Percentiles rank a stretch among this genome's conserved stretches.
Conservation (phyloP, 1,284 basidiomycete species). For the Naganishia liquefaciens region DNA sequence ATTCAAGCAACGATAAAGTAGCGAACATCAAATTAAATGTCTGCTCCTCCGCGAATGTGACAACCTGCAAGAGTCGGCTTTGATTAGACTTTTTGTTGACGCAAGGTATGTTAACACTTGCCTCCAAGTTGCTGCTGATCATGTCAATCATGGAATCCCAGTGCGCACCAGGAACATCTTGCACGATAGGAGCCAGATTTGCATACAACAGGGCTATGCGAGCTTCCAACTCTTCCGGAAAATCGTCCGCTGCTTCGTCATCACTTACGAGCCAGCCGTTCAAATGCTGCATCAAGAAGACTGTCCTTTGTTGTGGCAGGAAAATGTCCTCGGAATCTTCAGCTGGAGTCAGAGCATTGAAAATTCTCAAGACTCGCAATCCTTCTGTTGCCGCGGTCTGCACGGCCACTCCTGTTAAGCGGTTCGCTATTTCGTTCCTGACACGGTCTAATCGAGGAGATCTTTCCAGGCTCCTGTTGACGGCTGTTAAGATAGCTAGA, state of each 20-base stretch:
- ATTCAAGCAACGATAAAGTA: conserved; percentile 68
- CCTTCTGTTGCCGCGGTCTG: conserved; percentile 68
- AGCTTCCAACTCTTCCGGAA: conserved; percentile 72
- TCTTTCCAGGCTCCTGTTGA: conserved; percentile 67
- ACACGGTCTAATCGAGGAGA: conserved; percentile 74
- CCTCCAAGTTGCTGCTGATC: conserved; percentile 83
- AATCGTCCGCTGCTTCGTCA: conserved; percentile 66
- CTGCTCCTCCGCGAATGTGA: conserved; percentile 62
- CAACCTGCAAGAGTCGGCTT: conserved; percentile 53
- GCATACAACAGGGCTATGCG: conserved; percentile 73
- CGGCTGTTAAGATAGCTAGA: conserved; percentile 65
- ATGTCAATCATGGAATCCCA: conserved; percentile 93
- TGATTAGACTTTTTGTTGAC: no score
- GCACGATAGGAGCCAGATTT: conserved; percentile 81
- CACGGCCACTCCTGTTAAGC: conserved; percentile 68
- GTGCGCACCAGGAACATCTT: conserved; percentile 80
- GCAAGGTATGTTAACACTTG: conserved; percentile 47
- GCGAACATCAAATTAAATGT: conserved; percentile 67
- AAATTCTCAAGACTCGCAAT: conserved; percentile 66
- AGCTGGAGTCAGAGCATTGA: conserved; percentile 76
- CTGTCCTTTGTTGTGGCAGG: conserved; percentile 78
- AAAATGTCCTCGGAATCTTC: conserved; percentile 78
- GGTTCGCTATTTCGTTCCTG: conserved; percentile 85
- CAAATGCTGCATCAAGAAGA: conserved; percentile 85
- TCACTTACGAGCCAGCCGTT: conserved; percentile 77